Evolutionary conservation across 331 rosid genomes (phyloP), one percentile per base, ranked within the genome.

Genomic region (Pyrus hybrid): DNA sequence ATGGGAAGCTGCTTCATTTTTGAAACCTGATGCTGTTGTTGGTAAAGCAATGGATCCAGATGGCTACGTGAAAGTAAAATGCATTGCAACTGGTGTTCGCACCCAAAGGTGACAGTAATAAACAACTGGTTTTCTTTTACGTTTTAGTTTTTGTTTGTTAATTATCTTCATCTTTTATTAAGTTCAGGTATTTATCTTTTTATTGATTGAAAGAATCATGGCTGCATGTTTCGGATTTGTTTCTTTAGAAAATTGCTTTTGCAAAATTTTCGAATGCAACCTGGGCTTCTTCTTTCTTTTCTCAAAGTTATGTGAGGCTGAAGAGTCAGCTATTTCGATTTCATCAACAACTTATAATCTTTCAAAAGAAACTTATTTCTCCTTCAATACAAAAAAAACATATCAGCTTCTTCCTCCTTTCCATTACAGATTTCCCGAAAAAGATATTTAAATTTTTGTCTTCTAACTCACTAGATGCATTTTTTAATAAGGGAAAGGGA

Each of bases 1-100:
- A 49, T 91, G 97, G 98, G 94, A 91, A 80, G 97, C 97, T 65
- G 99, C 98, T 63, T 80, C 91, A 13, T 92, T 95, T 82, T 81
- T 95, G 84, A 95, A 92, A 84, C 97, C 91, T 58, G 80, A 76
- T 80, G 87, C 88, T 69, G 76, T 87, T 63, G 90, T 83, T 71
- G 85, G 87, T 73, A 87, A 86, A 77, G 76, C 93, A 82, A 87
- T 88, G 90, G 85, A 90, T 82, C 94, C 97, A 63, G 88, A 86
- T 81, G 91, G 91, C 58, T 76, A 79, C 79, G 93, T 92, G 79
- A 95, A 95, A 89, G 98, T 95, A 57, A 95, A 95, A 80, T 95
- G 99, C 87, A 82, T 95, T 74, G 97, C 97, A 77, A 82, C 90
- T 57, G 98, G 99, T 83, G 82, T 84, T 77, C 79, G 88, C 82